Evolutionary conservation across 1,284 basidiomycete genomes (phyloP).

Genomic region (Schizophyllum commune): DNA sequence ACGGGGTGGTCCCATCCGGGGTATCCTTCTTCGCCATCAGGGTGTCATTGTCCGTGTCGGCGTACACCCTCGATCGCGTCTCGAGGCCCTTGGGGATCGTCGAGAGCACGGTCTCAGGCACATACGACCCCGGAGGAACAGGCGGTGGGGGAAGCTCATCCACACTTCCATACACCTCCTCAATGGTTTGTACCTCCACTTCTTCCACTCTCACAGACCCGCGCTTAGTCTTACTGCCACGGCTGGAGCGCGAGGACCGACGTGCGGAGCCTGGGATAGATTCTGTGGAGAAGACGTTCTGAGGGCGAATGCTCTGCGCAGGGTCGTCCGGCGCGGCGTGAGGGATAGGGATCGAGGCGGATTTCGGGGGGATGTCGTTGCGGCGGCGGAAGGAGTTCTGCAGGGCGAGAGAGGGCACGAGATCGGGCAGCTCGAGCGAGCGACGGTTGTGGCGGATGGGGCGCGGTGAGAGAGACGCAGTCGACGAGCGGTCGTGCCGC

Average conservation of each 20-base stretch:
- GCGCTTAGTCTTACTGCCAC: not conserved
- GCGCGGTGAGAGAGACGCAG: not conserved
- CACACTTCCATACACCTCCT: constrained; percentile 3
- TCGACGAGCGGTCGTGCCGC: not conserved
- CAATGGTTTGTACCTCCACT: not conserved
- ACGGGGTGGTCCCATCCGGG: constrained; percentile 40
- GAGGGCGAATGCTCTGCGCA: not conserved
- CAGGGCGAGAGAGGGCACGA: not conserved
- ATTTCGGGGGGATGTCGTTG: not conserved
- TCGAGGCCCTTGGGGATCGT: constrained; percentile 5
- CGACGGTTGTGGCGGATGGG: not conserved
- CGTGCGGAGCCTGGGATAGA: not conserved
- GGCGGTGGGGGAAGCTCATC: not conserved
- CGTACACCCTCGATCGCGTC: not conserved
- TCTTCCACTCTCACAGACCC: not conserved
- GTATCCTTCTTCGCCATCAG: constrained; percentile 33
- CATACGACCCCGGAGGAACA: constrained; percentile 15
- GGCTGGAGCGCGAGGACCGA: not conserved
- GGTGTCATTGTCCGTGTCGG: not conserved
- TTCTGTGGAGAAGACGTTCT: not conserved
- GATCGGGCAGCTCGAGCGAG: not conserved
- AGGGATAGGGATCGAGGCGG: not conserved
- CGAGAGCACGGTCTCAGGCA: constrained; percentile 19
- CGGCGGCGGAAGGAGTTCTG: not conserved
- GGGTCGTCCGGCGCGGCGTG: not conserved